Conservation (phyloP, 352 stramenopile genomes). For the Hyaloperonospora brassicae region DNA sequence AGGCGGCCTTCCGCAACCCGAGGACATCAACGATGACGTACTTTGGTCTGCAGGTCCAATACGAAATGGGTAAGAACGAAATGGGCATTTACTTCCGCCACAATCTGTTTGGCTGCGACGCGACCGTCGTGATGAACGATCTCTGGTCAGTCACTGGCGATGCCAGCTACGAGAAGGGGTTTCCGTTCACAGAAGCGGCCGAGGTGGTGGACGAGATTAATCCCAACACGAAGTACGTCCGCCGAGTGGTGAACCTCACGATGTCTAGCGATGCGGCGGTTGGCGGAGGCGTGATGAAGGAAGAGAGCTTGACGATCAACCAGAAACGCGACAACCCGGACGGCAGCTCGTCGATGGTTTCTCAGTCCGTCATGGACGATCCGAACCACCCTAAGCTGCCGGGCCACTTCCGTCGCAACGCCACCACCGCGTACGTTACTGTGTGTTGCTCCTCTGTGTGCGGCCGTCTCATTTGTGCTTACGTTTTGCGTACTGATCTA, state of each 20-base stretch:
- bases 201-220: constrained; percentile 73
- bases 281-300: constrained; percentile 72
- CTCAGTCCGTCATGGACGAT: constrained; percentile 56
- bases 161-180: constrained; percentile 70
- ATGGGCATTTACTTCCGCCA: constrained; percentile 85
- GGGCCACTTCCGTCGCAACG: constrained; percentile 68
- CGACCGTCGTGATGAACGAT: constrained; percentile 57
- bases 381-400: constrained; percentile 54
- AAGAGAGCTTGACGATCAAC: constrained; percentile 66
- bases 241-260: constrained; percentile 70
- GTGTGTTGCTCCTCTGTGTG: constrained; percentile 1
- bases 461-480: constrained; percentile 9
- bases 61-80: constrained; percentile 82
- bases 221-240: constrained; percentile 73
- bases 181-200: constrained; percentile 68
- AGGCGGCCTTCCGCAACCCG: constrained; percentile 66
- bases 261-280: constrained; percentile 64
- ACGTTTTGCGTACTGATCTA: constrained; percentile 3
- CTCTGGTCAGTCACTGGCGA: constrained; percentile 74
- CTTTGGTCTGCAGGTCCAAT: constrained; percentile 83
- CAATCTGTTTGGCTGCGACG: constrained; percentile 74
- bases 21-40: constrained; percentile 87
- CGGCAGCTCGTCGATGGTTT: constrained; percentile 62
- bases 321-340: constrained; percentile 77
- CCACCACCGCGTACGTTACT: constrained; percentile 62